Percentiles rank a stretch among this genome's conserved stretches.
phyloP scores from a whole-genome alignment of 2,329 filamentous ascomycete genomes.

The Sporothrix euskadiensis region DNA sequence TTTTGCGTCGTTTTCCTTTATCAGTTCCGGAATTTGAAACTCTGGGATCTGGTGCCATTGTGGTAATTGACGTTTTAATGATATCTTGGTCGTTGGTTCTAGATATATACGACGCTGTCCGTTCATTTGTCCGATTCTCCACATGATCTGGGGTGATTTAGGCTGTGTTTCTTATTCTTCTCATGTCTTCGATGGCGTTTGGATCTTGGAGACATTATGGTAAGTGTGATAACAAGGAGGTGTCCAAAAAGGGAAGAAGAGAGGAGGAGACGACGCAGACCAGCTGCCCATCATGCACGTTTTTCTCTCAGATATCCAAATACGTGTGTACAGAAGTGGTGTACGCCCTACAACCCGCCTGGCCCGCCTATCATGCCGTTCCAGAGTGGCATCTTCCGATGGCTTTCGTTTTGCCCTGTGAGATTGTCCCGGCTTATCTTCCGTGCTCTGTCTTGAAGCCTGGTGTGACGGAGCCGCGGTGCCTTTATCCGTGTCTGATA shows the following conservation, averaged over 20 bases:
- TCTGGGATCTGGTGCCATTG: neutral
- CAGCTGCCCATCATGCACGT: neutral
- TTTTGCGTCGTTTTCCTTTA: neutral
- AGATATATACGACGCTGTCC: neutral
- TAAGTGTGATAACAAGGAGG: neutral
- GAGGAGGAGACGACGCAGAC: neutral
- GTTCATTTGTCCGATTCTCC: neutral
- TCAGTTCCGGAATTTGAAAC: neutral
- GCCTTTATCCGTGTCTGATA: neutral
- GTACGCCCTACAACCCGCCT: neutral
- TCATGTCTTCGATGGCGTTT: neutral
- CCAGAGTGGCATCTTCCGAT: neutral
- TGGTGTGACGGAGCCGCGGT: neutral
- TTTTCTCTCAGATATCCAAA: neutral
- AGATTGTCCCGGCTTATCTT: neutral
- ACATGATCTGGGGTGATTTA: neutral
- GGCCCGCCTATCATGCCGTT: neutral
- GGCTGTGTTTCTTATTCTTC: neutral
- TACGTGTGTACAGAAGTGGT: neutral
- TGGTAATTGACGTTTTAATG: neutral
- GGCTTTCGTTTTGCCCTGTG: neutral
- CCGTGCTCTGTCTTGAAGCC: neutral
- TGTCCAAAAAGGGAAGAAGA: neutral
- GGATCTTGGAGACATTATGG: neutral
- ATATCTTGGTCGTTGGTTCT: neutral